phyloP scores from a whole-genome alignment of 2,329 filamentous ascomycete genomes.

The Penicillium sp. region DNA sequence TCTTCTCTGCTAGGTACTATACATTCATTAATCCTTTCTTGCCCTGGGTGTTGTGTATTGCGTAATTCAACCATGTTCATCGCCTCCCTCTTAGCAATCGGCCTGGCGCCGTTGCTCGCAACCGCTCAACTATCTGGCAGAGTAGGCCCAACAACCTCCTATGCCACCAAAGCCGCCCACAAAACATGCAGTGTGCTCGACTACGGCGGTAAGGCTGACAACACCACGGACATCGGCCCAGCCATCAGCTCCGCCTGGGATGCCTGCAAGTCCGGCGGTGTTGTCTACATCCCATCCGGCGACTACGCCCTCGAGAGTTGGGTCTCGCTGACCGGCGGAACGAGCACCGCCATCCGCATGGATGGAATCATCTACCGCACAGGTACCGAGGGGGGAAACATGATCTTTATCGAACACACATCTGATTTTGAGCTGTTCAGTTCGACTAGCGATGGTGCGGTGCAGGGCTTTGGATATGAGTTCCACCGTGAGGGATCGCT shows the following conservation, averaged over 20 bases:
- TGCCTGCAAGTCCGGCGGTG: constrained; percentile 52
- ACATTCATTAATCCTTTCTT: constrained; percentile 3
- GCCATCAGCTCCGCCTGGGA: constrained; percentile 50
- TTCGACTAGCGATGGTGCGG: constrained; percentile 51
- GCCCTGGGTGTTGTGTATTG: background rate
- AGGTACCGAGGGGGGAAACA: constrained; percentile 52
- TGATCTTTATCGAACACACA: constrained; percentile 52
- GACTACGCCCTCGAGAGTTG: constrained; percentile 52
- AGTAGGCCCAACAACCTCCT: constrained; percentile 47
- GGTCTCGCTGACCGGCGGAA: constrained; percentile 50
- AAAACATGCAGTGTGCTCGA: constrained; percentile 54
- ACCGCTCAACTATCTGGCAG: constrained; percentile 42
- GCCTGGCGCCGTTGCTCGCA: constrained; percentile 28
- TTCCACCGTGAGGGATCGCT: constrained; percentile 44
- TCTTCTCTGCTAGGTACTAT: background rate
- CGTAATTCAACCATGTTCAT: constrained; percentile 8
- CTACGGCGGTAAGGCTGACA: constrained; percentile 54
- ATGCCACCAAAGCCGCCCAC: constrained; percentile 44
- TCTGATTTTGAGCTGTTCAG: constrained; percentile 57
- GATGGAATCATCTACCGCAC: constrained; percentile 55
- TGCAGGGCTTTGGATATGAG: constrained; percentile 54
- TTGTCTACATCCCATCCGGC: constrained; percentile 51
- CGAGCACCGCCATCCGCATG: constrained; percentile 51
- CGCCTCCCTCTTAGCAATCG: constrained; percentile 14
- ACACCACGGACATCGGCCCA: constrained; percentile 52